A percentile compares a stretch with the other conserved stretches of the same genome.
Evolutionary conservation across 148 eudicot species (phyloP).

Genomic region (Nyssa sinensis): DNA sequence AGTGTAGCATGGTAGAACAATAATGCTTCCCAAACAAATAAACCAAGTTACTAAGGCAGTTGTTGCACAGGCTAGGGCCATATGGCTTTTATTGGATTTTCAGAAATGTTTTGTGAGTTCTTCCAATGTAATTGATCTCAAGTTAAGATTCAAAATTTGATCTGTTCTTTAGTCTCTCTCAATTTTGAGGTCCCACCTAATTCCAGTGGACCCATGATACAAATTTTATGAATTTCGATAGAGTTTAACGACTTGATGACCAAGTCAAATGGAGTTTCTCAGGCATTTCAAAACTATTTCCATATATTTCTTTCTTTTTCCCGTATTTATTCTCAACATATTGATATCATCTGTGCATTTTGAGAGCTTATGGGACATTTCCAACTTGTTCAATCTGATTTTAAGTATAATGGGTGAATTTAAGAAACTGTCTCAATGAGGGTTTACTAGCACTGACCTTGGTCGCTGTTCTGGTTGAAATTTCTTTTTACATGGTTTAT

Average conservation of each 20-base stretch:
- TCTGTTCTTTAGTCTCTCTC: neutral
- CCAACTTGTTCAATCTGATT: too few relatives aligned
- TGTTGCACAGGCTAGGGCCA: neutral
- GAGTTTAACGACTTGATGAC: neutral
- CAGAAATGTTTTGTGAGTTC: neutral
- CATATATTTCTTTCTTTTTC: neutral
- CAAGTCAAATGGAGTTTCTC: neutral
- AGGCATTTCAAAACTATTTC: neutral
- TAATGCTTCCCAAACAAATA: neutral
- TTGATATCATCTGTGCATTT: too few relatives aligned
- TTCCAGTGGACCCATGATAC: neutral
- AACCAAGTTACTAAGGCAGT: slow-evolving; percentile 9
- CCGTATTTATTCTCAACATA: too few relatives aligned
- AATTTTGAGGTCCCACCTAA: neutral
- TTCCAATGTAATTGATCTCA: neutral
- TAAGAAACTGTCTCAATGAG: too few relatives aligned
- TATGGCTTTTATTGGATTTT: neutral
- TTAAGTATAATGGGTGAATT: too few relatives aligned
- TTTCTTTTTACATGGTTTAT: too few relatives aligned
- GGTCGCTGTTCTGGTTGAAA: too few relatives aligned
- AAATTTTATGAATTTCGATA: too few relatives aligned
- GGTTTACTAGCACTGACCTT: too few relatives aligned
- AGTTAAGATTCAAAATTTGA: neutral
- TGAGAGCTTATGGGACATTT: too few relatives aligned
- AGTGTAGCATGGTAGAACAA: neutral